Percentiles rank a stretch among this genome's conserved stretches.
These are phyloP conservation scores for Chytriomyces sp. DNA, from an alignment of 192 early-diverging fungal species.

Conservation along the genomic window DNA sequence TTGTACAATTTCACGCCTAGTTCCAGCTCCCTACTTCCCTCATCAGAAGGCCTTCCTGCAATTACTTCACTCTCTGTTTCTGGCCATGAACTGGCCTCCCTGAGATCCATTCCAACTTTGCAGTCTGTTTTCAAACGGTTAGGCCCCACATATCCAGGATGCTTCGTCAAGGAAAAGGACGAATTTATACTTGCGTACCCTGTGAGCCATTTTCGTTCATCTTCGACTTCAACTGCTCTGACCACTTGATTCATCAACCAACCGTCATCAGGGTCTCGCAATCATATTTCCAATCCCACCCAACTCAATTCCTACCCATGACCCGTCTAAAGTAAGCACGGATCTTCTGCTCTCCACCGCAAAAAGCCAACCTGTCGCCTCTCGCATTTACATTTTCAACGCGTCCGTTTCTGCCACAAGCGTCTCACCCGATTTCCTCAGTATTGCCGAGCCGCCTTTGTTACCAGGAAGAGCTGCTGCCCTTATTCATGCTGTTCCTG, in stretches of 20 bases:
- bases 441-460: background rate
- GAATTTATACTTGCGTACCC: slow-evolving; percentile 25
- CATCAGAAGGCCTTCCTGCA: no score
- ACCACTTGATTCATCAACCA: background rate
- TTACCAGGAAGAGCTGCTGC: background rate
- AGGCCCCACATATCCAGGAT: slow-evolving; percentile 26
- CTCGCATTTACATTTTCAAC: slow-evolving; percentile 28
- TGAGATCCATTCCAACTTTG: background rate
- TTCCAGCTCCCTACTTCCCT: background rate
- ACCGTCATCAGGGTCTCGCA: slow-evolving; percentile 13
- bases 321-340: background rate
- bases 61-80: background rate
- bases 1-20: background rate
- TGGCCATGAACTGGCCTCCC: slow-evolving; percentile 6
- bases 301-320: background rate
- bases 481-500: slow-evolving; percentile 8
- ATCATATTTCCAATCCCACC: slow-evolving; percentile 14
- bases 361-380: slow-evolving; percentile 1
- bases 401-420: background rate
- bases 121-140: slow-evolving; percentile 23
- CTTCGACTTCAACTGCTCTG: background rate
- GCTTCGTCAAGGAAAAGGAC: background rate
- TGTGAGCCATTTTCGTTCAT: background rate
- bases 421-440: slow-evolving; percentile 3
- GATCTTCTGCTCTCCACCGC: slow-evolving; percentile 24